Base-by-base conservation (phyloP, 2,329 filamentous ascomycete genomes). In the Fusarium sacchari region DNA sequence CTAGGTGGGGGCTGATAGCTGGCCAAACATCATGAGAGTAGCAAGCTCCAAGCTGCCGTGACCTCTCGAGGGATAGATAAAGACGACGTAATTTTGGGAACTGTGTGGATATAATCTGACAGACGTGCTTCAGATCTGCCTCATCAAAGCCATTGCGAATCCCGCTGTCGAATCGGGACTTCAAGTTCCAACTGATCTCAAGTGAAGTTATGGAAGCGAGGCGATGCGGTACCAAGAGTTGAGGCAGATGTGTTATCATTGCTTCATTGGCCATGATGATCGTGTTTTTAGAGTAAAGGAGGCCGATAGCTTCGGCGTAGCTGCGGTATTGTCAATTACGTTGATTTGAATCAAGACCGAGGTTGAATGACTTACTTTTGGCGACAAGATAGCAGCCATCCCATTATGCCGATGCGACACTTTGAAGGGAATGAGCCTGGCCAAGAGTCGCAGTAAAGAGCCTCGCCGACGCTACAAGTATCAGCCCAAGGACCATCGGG, bases 1-100 rank as follows among this genome's bases (percentile, higher is more conserved):
- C 49, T 0, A 52, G 49, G 2, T 52, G 32, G 15, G 0, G 9
- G 49, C 49, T 22, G 6, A 36, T 12, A 22, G 32, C 1, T 22
- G 47, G 30, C 47, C 47, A 52, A 34, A 0, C n/a, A 20, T 24
- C 30, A 12, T 32, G 11, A 32, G 11, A 12, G 14, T 34, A 34
- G 32, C 5, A 34, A 34, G 13, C 32, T 2, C 22, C 14, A 18
- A 8, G 46, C 7, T 15, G 43, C 46, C n/a, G 0, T 20, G 22
- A 34, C 0, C 0, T 1, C 49, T 36, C 49, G 13, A 52, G 32
- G 4, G 49, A 26, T 0, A 52, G 0, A 36, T 52, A 52, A 8
- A 52, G 49, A 8, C 32, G 49, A 11, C 6, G 18, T 12, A 36
- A 0, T 9, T 4, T n/a, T n/a, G 32, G n/a, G 5, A 52, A 52